Percentiles rank a stretch among this genome's conserved stretches.
Conservation (phyloP, 257 asterid genomes). For the Echites panduratus region DNA sequence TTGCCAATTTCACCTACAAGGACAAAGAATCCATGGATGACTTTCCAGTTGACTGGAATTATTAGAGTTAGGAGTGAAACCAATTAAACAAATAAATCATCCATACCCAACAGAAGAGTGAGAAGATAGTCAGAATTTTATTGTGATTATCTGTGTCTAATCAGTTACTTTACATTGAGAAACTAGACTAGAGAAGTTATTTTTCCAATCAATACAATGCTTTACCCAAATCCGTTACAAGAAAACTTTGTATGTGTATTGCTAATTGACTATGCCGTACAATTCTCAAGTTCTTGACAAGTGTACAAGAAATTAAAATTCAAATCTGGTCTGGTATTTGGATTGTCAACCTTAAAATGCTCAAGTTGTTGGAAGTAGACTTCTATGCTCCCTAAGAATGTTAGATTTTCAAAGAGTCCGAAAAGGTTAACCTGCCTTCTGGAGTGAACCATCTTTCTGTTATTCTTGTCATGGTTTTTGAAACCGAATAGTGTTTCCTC, state of each 20-base stretch:
- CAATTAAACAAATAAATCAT: too few relatives aligned
- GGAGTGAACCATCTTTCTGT: not conserved
- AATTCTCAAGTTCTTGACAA: not conserved
- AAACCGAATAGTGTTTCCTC: not conserved
- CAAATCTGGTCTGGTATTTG: not conserved
- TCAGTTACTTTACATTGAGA: too few relatives aligned
- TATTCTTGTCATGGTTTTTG: not conserved
- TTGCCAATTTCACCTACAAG: too few relatives aligned
- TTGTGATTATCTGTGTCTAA: too few relatives aligned
- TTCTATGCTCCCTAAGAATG: not conserved
- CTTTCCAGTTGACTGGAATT: too few relatives aligned
- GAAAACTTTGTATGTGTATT: not conserved
- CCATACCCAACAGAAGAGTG: too few relatives aligned
- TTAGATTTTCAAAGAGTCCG: not conserved
- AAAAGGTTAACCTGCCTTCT: not conserved
- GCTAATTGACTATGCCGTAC: not conserved
- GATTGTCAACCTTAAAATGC: not conserved
- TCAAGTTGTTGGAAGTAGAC: not conserved
- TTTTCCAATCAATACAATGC: too few relatives aligned
- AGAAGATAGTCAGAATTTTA: too few relatives aligned
- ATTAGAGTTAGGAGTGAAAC: too few relatives aligned
- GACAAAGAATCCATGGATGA: too few relatives aligned
- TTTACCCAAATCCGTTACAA: not conserved
- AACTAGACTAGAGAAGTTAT: too few relatives aligned
- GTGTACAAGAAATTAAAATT: not conserved